Percentiles rank a stretch among this genome's conserved stretches.
These are phyloP conservation scores for Pythium biforme DNA, from an alignment of 352 stramenopile genomes.

Conservation along the genomic window DNA sequence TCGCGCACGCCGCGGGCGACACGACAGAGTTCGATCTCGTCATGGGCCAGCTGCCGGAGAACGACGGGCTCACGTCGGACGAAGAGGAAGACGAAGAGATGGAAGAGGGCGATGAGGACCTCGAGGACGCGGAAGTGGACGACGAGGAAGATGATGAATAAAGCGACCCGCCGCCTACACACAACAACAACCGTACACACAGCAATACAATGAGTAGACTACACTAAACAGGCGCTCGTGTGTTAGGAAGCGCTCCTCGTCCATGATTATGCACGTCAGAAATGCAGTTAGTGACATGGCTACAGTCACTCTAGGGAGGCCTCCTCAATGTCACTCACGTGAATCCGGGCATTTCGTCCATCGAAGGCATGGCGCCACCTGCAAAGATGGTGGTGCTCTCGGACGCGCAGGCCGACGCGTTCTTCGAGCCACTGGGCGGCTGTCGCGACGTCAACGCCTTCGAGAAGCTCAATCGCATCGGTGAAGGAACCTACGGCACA, in stretches of 20 bases:
- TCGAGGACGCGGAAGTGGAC: slow-evolving; percentile 40
- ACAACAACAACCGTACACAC: slow-evolving; percentile 1
- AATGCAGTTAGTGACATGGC: slow-evolving; percentile 10
- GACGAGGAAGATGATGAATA: slow-evolving; percentile 49
- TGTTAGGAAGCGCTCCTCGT: too few relatives aligned
- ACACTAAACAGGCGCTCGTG: neutral
- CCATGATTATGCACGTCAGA: neutral
- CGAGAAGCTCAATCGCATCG: slow-evolving; percentile 81
- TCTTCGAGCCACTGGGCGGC: slow-evolving; percentile 46
- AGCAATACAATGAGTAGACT: slow-evolving; percentile 27
- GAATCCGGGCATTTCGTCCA: neutral
- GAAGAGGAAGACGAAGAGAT: slow-evolving; percentile 49
- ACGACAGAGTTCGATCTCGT: slow-evolving; percentile 83
- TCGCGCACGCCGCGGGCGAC: slow-evolving; percentile 60
- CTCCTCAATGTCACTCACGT: slow-evolving; percentile 2
- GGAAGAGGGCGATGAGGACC: slow-evolving; percentile 32
- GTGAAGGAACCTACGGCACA: slow-evolving; percentile 84
- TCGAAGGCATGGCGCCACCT: neutral
- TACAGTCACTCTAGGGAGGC: slow-evolving; percentile 11
- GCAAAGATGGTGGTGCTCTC: neutral
- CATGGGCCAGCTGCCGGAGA: slow-evolving; percentile 74
- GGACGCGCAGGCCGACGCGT: slow-evolving; percentile 23
- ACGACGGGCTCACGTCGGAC: slow-evolving; percentile 73
- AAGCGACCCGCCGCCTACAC: slow-evolving; percentile 4
- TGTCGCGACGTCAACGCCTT: slow-evolving; percentile 64